Evolutionary conservation across 176 grass and related monocot species (phyloP).

Genomic region (Carex pumila): DNA sequence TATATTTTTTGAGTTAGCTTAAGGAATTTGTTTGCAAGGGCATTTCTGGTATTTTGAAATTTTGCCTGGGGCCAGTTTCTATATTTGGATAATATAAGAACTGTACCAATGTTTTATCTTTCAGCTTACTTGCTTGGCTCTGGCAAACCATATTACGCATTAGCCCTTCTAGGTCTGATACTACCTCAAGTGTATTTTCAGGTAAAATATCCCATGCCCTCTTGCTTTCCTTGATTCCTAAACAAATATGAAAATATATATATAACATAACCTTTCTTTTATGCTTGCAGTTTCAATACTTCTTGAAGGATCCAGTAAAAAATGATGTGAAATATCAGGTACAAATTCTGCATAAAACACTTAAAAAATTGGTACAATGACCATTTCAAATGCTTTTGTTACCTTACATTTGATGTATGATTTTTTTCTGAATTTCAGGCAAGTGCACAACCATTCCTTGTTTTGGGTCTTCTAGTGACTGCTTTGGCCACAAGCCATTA

Average conservation of each 20-base stretch:
- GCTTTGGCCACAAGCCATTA: slow-evolving; percentile 42
- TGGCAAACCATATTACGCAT: slow-evolving; percentile 37
- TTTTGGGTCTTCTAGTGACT: slow-evolving; percentile 41
- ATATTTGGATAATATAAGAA: background rate
- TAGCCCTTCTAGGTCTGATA: slow-evolving; percentile 40
- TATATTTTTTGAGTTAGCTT: background rate
- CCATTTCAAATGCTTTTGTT: background rate
- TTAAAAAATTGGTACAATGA: background rate
- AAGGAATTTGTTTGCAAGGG: background rate
- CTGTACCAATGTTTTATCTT: background rate
- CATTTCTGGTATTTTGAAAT: background rate
- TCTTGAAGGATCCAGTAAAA: slow-evolving; percentile 46
- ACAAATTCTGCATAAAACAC: background rate
- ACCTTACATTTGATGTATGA: background rate
- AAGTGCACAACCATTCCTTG: slow-evolving; percentile 45
- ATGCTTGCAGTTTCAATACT: slow-evolving; percentile 42
- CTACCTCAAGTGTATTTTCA: slow-evolving; percentile 43
- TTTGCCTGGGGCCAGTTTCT: no score
- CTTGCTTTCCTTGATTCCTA: background rate
- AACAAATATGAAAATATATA: background rate
- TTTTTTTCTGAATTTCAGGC: slow-evolving; percentile 17
- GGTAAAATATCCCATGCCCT: slow-evolving; percentile 14
- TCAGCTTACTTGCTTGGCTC: slow-evolving; percentile 42
- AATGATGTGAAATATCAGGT: slow-evolving; percentile 57
- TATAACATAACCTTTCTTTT: background rate